Base-by-base conservation (phyloP, 2,329 filamentous ascomycete species). In the Cadophora luteo-olivacea region DNA sequence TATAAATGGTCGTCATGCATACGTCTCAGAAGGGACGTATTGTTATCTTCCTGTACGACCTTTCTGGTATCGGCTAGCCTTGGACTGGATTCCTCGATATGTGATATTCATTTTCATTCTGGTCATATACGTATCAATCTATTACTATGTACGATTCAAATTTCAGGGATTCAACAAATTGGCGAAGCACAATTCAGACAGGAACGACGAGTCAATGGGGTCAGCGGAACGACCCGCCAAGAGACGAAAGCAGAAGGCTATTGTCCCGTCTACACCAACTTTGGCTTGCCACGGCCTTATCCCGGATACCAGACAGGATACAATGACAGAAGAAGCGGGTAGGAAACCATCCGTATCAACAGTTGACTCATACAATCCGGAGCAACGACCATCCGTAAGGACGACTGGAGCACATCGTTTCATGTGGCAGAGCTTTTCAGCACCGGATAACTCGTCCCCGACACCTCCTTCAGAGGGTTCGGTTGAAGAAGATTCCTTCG, bases 1-100 rank as follows among this genome's bases (percentile, higher is more conserved):
- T 72, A 76, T 89, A 73, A 86, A 87, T 68, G 80, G 81, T 5
- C 77, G 78, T 2, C 75, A 78, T 1, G 87, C 84, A 1, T 93
- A 91, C 75, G 80, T 86, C 55, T 86, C 89, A 25, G 84, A 87
- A 61, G 90, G 89, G 1, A 86, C 88, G 24, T 91, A 89, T 73
- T 95, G 92, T 78, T 90, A 90, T 70, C 82, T 94, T 2, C 90
- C 91, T 0, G 81, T 86, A 19, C 82, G 86, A 3, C 89, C 90
- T 0, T 84, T 84, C 69, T 94, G 92, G 92, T 90, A 90, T 70
- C 84, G 89, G 54, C 81, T 90, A 19, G 88, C 86, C 0, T 81
- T 94, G 2, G 86, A 86, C 67, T 95, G 92, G 92, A 84, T 92
- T 8, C 92, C 92, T 45, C 85, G 92, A 61, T 93, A 93, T 71